phyloP scores from a whole-genome alignment of 805 yeast genomes.

The Candida namnaoensis region DNA sequence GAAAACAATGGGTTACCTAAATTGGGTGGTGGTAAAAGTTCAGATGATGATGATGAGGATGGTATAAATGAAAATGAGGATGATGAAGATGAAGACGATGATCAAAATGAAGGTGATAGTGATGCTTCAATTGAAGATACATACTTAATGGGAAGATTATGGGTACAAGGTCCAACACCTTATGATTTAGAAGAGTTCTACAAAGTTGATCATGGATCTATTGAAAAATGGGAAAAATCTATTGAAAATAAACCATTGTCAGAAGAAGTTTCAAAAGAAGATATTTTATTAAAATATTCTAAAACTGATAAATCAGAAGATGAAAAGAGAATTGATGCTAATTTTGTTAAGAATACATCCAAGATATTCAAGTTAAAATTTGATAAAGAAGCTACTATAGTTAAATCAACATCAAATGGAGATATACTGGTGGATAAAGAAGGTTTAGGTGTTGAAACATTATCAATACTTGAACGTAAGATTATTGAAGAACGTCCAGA shows the following conservation, averaged over 20 bases:
- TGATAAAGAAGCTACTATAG: no score
- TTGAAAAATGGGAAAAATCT: constrained; percentile 18
- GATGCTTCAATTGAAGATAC: constrained; percentile 38
- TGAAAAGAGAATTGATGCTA: constrained; percentile 14
- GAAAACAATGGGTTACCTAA: constrained; percentile 77
- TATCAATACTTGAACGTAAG: constrained; percentile 40
- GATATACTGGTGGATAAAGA: constrained; percentile 23
- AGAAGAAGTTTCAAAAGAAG: no score
- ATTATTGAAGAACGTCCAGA: constrained; percentile 58
- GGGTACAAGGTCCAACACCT: constrained; percentile 84
- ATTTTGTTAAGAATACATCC: constrained; percentile 6
- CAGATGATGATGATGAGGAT: constrained; percentile 16
- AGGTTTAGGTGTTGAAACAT: constrained; percentile 22
- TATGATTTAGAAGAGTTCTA: background rate
- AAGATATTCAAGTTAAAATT: no score
- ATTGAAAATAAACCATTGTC: background rate
- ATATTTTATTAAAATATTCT: no score
- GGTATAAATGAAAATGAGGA: constrained; percentile 5
- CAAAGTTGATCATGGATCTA: constrained; percentile 31
- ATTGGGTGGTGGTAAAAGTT: constrained; percentile 26
- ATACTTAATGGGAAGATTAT: constrained; percentile 73
- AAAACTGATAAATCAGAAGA: constrained; percentile 8
- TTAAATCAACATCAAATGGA: constrained; percentile 42
- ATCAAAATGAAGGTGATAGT: constrained; percentile 35
- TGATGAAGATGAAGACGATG: constrained; percentile 33